Evolutionary conservation across 495 filamentous ascomycete species (phyloP), one percentile per base, ranked within the genome.

Genomic region (Neurospora sp.): DNA sequence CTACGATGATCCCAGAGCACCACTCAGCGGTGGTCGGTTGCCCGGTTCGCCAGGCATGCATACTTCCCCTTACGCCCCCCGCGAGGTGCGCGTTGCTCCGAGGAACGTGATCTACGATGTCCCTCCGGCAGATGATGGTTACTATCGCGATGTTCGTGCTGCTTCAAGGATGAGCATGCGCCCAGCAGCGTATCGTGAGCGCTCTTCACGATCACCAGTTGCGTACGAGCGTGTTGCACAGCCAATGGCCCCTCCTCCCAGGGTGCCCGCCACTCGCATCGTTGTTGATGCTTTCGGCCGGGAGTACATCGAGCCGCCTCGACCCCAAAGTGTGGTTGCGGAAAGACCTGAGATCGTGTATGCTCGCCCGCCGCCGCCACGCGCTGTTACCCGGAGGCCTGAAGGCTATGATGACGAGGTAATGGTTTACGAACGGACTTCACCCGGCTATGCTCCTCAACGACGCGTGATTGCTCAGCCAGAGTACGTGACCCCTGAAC

Each of bases 261-360:
- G 87, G 36, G 85, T 85, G 34, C 86, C 88, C 2, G 74, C 82
- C n/a, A 74, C 83, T 40, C 87, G 91, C 69, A 88, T 93, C 72
- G 81, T 93, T 62, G 82, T 94, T 69, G 92, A 93, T 78, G 87
- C 90, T 71, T 89, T 87, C 81, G 92, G 92, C 31, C 89, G 89
- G 72, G 86, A 92, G 77, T 94, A 90, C 76, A 82, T 91, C 69
- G 91, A 92, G 78, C 85, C 86, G 39, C 81, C 89, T 8, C 78
- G 87, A 24, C 81, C 87, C 28, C 39, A 77, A 24, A 73, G 83
- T 13, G 76, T 82, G 19, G 72, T 84, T 39, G 79, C 85, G 39
- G 82, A 85, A 37, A 86, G 85, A 5, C 76, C 85, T 1, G 85
- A 86, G 69, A 70, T 84, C 31, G 69, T 84, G n/a, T 89, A 87